Evolutionary conservation across 345 rosid species (phyloP).

Genomic region (Anacardium occidentale): DNA sequence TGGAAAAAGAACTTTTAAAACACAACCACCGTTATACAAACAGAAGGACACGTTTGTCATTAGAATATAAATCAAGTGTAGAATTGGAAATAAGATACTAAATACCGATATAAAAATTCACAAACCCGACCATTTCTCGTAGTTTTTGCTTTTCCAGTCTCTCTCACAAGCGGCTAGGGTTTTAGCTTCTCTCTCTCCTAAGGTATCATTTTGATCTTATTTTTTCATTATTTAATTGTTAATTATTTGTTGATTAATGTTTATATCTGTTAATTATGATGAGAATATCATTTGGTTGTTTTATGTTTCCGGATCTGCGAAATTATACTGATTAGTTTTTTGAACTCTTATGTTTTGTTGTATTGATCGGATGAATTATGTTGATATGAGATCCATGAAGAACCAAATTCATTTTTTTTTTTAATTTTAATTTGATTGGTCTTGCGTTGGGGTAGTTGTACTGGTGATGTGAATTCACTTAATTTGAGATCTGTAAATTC

Average conservation of each 20-base stretch:
- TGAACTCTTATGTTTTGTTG: background rate
- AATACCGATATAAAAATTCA: background rate
- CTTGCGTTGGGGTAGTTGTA: background rate
- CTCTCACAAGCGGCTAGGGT: slow-evolving; percentile 23
- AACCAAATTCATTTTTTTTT: background rate
- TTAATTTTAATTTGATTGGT: background rate
- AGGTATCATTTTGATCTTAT: background rate
- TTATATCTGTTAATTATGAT: background rate
- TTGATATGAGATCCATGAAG: background rate
- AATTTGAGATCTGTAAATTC: background rate
- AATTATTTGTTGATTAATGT: too few relatives aligned
- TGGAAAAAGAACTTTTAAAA: background rate
- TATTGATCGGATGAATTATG: background rate
- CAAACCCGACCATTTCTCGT: slow-evolving; percentile 2
- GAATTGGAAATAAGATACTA: background rate
- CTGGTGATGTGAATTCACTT: background rate
- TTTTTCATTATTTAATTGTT: background rate
- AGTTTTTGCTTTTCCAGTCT: background rate
- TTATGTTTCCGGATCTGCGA: background rate
- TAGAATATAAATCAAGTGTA: background rate
- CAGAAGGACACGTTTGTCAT: background rate
- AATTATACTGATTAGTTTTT: background rate
- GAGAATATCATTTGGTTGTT: background rate
- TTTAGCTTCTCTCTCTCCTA: background rate
- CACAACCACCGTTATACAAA: background rate